These are phyloP conservation scores for Borealophlyctis nickersoniae DNA, from an alignment of 192 early-diverging fungal genomes.

Conservation along the genomic window DNA sequence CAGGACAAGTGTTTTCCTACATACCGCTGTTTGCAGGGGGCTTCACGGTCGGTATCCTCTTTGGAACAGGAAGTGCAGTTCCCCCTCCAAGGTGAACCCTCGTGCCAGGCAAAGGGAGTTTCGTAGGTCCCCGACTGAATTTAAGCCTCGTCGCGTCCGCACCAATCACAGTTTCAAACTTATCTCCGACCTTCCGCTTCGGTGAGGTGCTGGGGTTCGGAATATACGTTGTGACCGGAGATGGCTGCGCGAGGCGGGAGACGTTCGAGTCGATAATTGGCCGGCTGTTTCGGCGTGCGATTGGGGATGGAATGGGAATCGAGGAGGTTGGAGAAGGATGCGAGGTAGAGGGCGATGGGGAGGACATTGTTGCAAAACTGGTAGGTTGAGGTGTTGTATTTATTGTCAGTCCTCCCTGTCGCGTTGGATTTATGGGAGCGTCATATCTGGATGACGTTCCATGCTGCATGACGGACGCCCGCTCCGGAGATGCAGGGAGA, in stretches of 20 bases:
- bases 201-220: not conserved
- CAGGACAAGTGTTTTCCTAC: no score
- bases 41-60: not conserved
- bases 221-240: not conserved
- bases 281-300: not conserved
- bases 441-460: no score
- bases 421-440: no score
- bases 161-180: not conserved
- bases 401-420: no score
- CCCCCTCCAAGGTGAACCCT: not conserved
- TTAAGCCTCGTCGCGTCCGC: constrained; percentile 1
- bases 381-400: no score
- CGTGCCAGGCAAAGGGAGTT: constrained; percentile 3
- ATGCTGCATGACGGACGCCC: not conserved
- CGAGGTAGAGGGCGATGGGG: no score
- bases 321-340: not conserved
- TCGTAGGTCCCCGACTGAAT: constrained; percentile 2
- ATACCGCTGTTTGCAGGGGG: no score
- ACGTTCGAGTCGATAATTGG: not conserved
- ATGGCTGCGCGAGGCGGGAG: constrained; percentile 2
- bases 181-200: constrained; percentile 11
- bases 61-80: not conserved
- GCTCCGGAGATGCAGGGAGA: not conserved
- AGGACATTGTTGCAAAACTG: no score
- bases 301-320: not conserved